These are phyloP conservation scores for Diaporthe australafricana DNA, from an alignment of 2,329 filamentous ascomycete genomes.

Conservation along the genomic window DNA sequence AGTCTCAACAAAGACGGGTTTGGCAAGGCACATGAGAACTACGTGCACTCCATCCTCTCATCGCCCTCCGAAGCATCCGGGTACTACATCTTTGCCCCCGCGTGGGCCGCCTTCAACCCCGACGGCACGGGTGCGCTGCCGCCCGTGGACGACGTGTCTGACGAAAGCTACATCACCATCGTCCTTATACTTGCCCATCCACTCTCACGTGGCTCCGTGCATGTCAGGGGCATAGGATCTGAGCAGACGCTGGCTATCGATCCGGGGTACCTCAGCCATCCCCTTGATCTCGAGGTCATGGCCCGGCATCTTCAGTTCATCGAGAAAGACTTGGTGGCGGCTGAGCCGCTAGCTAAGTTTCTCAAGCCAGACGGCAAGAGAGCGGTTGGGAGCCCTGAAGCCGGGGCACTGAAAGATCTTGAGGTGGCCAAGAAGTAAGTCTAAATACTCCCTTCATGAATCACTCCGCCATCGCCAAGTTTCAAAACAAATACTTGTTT, in stretches of 20 bases:
- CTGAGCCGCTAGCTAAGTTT: constrained; percentile 51
- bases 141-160: neutral
- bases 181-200: constrained; percentile 26
- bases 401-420: constrained; percentile 24
- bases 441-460: neutral
- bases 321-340: constrained; percentile 48
- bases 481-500: no score
- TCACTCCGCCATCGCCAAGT: no score
- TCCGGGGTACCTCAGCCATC: neutral
- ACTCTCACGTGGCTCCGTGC: constrained; percentile 51
- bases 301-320: constrained; percentile 10
- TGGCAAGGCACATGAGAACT: constrained; percentile 37
- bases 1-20: neutral
- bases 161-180: constrained; percentile 31
- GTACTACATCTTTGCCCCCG: constrained; percentile 12
- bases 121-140: constrained; percentile 14
- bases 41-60: constrained; percentile 31
- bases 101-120: constrained; percentile 11
- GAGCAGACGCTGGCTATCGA: constrained; percentile 48
- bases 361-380: constrained; percentile 45
- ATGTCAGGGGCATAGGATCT: constrained; percentile 58
- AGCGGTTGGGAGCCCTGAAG: neutral
- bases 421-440: constrained; percentile 31
- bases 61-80: constrained; percentile 34
- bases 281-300: constrained; percentile 13